Conservation (phyloP, 805 yeast species). For the Lipomyces mesembrius region DNA sequence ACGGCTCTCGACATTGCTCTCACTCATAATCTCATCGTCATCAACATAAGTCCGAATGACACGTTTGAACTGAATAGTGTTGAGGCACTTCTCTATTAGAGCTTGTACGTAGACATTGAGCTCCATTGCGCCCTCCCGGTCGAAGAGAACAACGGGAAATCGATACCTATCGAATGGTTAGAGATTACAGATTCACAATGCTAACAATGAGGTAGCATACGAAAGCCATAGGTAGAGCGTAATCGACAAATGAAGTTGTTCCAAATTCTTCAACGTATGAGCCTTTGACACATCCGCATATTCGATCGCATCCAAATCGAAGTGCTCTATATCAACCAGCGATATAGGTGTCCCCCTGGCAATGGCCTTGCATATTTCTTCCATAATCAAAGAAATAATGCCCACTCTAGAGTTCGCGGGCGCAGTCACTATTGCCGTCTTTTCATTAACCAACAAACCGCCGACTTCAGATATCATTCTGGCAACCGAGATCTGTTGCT, state of each 20-base stretch:
- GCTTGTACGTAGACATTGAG: slow-evolving; percentile 50
- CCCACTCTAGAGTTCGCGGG: slow-evolving; percentile 54
- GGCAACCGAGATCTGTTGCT: slow-evolving; percentile 50
- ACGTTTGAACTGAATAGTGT: slow-evolving; percentile 30
- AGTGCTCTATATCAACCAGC: slow-evolving; percentile 55
- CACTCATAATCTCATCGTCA: not conserved
- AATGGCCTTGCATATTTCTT: slow-evolving; percentile 58
- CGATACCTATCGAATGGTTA: slow-evolving; percentile 47
- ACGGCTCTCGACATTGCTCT: not conserved
- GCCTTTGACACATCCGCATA: slow-evolving; percentile 28
- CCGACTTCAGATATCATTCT: slow-evolving; percentile 52
- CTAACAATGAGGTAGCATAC: slow-evolving; percentile 47
- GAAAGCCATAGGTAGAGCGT: slow-evolving; percentile 77
- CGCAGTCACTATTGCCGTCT: slow-evolving; percentile 61
- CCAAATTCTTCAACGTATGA: slow-evolving; percentile 30
- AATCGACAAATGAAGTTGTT: slow-evolving; percentile 29
- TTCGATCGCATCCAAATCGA: slow-evolving; percentile 29
- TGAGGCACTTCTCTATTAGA: slow-evolving; percentile 29
- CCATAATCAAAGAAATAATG: slow-evolving; percentile 52
- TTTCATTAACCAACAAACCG: slow-evolving; percentile 59
- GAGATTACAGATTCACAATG: not conserved
- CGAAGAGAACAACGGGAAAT: slow-evolving; percentile 80
- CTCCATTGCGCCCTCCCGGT: slow-evolving; percentile 72
- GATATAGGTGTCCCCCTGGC: slow-evolving; percentile 59
- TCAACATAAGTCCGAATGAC: slow-evolving; percentile 4